A percentile compares a stretch with the other conserved stretches of the same genome.
phyloP scores from a whole-genome alignment of 768 basidiomycete genomes.

The Leccinum olivaceopallidum region DNA sequence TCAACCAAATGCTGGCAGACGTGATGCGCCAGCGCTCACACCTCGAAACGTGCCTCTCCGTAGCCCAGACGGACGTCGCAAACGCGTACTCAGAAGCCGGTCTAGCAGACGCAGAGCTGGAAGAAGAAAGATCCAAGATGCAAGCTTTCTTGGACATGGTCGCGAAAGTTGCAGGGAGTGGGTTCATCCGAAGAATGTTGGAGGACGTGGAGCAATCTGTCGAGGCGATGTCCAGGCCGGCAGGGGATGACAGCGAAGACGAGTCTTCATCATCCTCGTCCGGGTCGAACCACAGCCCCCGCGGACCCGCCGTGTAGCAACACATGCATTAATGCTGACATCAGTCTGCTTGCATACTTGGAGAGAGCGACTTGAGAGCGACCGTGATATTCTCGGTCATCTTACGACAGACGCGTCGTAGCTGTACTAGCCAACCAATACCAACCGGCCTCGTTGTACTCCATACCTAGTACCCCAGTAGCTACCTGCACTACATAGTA shows the following conservation, averaged over 20 bases:
- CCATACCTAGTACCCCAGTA: conserved; percentile 2
- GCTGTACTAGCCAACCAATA: background rate
- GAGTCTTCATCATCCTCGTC: conserved; percentile 4
- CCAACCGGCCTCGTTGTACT: background rate
- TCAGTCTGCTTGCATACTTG: background rate
- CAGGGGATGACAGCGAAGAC: background rate
- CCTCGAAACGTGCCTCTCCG: conserved; percentile 19
- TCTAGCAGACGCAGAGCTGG: conserved; percentile 29
- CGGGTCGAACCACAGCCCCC: background rate
- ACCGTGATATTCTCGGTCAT: background rate
- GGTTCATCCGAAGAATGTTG: conserved; percentile 30
- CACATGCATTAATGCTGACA: background rate
- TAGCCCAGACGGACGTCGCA: conserved; percentile 17
- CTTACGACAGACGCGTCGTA: background rate
- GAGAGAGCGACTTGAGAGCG: background rate
- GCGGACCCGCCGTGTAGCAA: background rate
- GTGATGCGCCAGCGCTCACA: conserved; percentile 27
- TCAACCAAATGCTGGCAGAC: conserved; percentile 27
- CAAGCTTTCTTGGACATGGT: conserved; percentile 28
- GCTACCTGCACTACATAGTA: background rate
- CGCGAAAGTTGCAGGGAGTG: conserved; percentile 25
- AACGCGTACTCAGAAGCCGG: conserved; percentile 29
- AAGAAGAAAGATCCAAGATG: conserved; percentile 23
- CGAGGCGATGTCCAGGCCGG: conserved; percentile 15
- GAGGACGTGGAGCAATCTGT: conserved; percentile 18